Evolutionary conservation across 78 protist genomes (phyloP).

Genomic region (Planoprotostelium fungivorum): DNA sequence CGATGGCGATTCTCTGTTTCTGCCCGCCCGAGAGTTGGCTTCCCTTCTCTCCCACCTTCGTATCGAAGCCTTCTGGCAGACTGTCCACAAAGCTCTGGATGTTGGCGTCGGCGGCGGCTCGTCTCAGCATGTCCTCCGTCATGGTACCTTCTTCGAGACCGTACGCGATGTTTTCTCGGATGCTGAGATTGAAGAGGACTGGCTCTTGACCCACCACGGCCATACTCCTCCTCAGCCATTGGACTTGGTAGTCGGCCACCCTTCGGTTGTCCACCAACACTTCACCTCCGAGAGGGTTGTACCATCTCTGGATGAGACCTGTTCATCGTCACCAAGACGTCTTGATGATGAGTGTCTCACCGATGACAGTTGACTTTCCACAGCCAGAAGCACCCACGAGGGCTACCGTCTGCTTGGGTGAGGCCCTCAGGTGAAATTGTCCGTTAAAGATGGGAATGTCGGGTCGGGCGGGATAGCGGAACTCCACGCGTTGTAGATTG

Average conservation of each 20-base stretch:
- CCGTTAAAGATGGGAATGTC: constrained; percentile 37
- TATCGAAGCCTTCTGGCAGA: constrained; percentile 83
- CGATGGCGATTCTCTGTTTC: too few species aligned
- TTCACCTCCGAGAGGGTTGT: constrained; percentile 58
- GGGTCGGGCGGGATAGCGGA: constrained; percentile 69
- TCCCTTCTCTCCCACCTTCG: constrained; percentile 85
- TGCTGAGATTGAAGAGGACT: constrained; percentile 70
- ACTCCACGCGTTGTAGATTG: constrained; percentile 57
- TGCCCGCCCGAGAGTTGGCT: constrained; percentile 90
- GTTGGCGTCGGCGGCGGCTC: constrained; percentile 73
- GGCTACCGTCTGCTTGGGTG: constrained; percentile 79
- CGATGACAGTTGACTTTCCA: constrained; percentile 81
- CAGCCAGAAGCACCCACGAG: constrained; percentile 91
- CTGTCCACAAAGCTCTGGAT: constrained; percentile 84
- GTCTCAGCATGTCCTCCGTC: constrained; percentile 22
- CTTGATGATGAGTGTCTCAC: too few species aligned
- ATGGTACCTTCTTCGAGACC: constrained; percentile 59
- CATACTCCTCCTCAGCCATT: constrained; percentile 51
- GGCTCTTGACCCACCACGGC: constrained; percentile 88
- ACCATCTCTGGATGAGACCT: constrained; percentile 58
- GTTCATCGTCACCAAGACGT: too few species aligned
- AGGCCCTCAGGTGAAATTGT: constrained; percentile 44
- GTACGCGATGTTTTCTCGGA: constrained; percentile 83
- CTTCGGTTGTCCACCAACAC: constrained; percentile 68
- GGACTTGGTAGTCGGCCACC: constrained; percentile 23